Base-by-base conservation (phyloP, 352 stramenopile species). In the Achlya hypogyna region DNA sequence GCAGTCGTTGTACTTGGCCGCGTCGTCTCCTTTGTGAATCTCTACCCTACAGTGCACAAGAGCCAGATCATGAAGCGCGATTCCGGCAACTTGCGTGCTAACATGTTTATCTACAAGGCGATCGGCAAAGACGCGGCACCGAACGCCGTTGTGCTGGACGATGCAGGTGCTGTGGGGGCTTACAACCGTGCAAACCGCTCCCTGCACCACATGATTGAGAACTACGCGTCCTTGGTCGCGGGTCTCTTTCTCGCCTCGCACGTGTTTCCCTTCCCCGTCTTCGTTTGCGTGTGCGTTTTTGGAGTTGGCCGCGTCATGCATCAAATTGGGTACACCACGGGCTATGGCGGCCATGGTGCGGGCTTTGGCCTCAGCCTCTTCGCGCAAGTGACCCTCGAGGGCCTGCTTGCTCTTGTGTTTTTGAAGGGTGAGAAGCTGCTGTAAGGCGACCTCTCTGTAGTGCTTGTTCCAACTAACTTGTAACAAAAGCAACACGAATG, bases 181-280 rank as follows among this genome's bases (percentile, higher is more conserved):
- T 70, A 70, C 56, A 70, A 70, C 56, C 64, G 64, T 31, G 51
- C 64, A 14, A 70, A 70, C 23, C 64, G 64, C 16, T 65, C 52
- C 22, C 43, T 70, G 12, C 64, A 70, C 25, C 64, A 70, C 53
- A 53, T 70, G 52, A 35, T 64, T 32, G 64, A 70, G 38, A 70
- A 70, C 56, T 53, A 63, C 23, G 52, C 25, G 16, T 20, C n/a
- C 20, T 18, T 70, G 4, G 52, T 70, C 5, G 64, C 52, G 18
- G 34, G 51, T 9, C 51, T 70, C 6, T 38, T 60, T 29, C 43
- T 63, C 20, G 35, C 52, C 22, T 64, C 42, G 42, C n/a, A n/a
- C n/a, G n/a, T 71, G 31, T 56, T 62, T 42, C 23, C 65, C 4
- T 71, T 71, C 31, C 65, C 65, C 6, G 51, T 51, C 6, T 71